These are phyloP conservation scores for Dendryphion nanum DNA, from an alignment of 2,329 filamentous ascomycete genomes.

Conservation along the genomic window DNA sequence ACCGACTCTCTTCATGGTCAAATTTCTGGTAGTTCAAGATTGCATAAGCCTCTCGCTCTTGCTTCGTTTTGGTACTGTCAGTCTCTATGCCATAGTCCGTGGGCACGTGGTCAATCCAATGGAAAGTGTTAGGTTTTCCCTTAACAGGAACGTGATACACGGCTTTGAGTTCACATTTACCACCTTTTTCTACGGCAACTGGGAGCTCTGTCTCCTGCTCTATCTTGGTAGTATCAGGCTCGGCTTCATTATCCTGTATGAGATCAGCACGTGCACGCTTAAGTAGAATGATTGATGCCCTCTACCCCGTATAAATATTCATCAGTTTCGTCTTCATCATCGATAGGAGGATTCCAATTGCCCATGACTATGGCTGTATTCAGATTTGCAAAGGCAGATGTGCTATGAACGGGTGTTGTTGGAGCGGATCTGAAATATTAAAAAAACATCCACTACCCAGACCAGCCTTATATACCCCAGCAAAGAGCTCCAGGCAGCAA, in stretches of 20 bases:
- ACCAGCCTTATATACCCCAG: too few relatives aligned
- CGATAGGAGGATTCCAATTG: too few relatives aligned
- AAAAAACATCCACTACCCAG: too few relatives aligned
- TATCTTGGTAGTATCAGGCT: neutral
- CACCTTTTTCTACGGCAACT: constrained; percentile 12
- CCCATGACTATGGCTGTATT: too few relatives aligned
- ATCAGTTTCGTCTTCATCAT: too few relatives aligned
- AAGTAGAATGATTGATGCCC: too few relatives aligned
- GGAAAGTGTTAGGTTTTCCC: constrained; percentile 4
- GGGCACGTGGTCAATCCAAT: constrained; percentile 8
- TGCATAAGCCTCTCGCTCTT: constrained; percentile 13
- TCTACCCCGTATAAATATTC: too few relatives aligned
- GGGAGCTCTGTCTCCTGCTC: constrained; percentile 3
- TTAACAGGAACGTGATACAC: constrained; percentile 7
- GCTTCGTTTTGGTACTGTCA: constrained; percentile 9
- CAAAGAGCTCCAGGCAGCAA: too few relatives aligned
- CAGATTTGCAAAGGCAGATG: too few relatives aligned
- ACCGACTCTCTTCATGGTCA: constrained; percentile 8
- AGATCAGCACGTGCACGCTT: too few relatives aligned
- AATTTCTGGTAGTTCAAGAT: constrained; percentile 8
- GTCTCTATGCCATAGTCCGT: neutral
- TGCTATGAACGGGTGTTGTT: too few relatives aligned
- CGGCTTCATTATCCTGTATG: neutral
- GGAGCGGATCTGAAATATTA: too few relatives aligned
- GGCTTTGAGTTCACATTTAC: constrained; percentile 9